Evolutionary conservation across 352 stramenopile genomes (phyloP).

Genomic region (Pythium dissimile): DNA sequence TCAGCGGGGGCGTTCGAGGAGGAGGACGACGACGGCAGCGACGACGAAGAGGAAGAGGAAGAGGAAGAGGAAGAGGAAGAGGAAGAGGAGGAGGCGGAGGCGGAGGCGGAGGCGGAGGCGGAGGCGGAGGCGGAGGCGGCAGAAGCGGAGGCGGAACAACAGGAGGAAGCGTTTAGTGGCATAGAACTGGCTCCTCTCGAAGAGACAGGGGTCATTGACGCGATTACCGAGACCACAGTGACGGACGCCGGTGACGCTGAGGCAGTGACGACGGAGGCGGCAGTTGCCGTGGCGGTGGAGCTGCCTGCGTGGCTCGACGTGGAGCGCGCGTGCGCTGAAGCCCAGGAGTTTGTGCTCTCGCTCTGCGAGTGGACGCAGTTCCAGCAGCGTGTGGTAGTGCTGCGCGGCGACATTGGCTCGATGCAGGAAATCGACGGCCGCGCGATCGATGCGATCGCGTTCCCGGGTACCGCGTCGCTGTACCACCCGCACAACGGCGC

Average conservation of each 20-base stretch:
- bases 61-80: conserved; percentile 26
- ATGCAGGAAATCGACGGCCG: conserved; percentile 31
- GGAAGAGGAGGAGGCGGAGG: conserved; percentile 16
- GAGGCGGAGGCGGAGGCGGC: neutral
- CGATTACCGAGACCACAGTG: no score
- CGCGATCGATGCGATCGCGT: conserved; percentile 41
- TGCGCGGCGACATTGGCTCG: conserved; percentile 38
- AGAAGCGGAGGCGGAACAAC: neutral
- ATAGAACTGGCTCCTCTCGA: no score
- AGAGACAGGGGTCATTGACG: no score
- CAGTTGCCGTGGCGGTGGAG: neutral
- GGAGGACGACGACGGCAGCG: neutral
- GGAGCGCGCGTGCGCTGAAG: conserved; percentile 19
- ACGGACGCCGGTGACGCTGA: no score
- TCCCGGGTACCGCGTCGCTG: conserved; percentile 41
- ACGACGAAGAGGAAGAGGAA: conserved; percentile 12
- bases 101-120: neutral
- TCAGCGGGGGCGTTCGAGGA: neutral
- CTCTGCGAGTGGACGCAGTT: conserved; percentile 36
- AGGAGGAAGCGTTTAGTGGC: neutral
- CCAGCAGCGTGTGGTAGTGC: conserved; percentile 27
- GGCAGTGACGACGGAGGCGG: no score
- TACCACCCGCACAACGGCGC: conserved; percentile 40
- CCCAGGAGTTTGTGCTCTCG: conserved; percentile 33
- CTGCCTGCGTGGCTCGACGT: conserved; percentile 3